Conservation (phyloP, 2,329 filamentous ascomycete species). For the Phaeosphaeriaceae sp. region DNA sequence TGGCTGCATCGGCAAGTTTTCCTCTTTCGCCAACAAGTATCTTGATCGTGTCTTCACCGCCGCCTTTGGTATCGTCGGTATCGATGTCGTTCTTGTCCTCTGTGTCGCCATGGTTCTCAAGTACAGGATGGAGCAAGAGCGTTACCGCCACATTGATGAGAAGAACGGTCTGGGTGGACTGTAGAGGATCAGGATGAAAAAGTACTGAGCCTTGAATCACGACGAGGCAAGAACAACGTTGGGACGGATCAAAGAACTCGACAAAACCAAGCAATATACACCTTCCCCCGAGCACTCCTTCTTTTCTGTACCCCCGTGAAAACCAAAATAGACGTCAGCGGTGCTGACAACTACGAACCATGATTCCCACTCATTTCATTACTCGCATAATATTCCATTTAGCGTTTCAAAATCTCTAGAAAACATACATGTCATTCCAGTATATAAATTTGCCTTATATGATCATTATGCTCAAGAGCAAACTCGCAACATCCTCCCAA, state of each 20-base stretch:
- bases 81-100: conserved; percentile 70
- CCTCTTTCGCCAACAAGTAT: conserved; percentile 71
- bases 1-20: conserved; percentile 73
- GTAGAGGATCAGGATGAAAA: conserved; percentile 17
- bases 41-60: conserved; percentile 80
- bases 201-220: too few relatives aligned
- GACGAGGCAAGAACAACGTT: too few relatives aligned
- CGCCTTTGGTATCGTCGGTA: conserved; percentile 78
- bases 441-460: conserved; percentile 5
- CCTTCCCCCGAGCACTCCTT: too few relatives aligned
- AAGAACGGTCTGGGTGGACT: conserved; percentile 60
- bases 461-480: neutral
- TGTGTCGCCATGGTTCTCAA: conserved; percentile 78
- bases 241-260: neutral
- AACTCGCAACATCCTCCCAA: neutral
- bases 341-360: conserved; percentile 19
- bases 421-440: conserved; percentile 8
- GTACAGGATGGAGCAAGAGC: conserved; percentile 78
- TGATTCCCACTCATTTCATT: conserved; percentile 1
- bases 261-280: neutral
- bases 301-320: too few relatives aligned
- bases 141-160: conserved; percentile 81
- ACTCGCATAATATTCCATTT: conserved; percentile 17
- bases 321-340: conserved; percentile 11
- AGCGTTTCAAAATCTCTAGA: conserved; percentile 19